Evolutionary conservation across 2,329 filamentous ascomycete species (phyloP).

Genomic region (Colletotrichum liaoningense): DNA sequence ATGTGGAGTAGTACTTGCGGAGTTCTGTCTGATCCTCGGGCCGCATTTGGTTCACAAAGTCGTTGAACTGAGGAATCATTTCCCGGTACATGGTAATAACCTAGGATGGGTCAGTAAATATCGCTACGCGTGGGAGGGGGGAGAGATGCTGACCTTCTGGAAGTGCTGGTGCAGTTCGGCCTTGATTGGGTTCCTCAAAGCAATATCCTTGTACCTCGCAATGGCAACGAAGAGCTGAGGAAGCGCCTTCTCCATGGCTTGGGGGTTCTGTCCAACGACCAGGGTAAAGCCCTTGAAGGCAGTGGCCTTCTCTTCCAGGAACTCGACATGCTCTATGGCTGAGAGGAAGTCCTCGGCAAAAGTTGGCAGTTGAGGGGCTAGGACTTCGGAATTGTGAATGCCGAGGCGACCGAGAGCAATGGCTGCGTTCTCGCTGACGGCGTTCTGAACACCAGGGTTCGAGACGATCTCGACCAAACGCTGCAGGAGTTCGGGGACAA

Average conservation of each 20-base stretch:
- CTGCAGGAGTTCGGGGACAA: conserved; percentile 80
- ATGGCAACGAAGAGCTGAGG: conserved; percentile 86
- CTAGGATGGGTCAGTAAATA: conserved; percentile 45
- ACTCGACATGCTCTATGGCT: conserved; percentile 85
- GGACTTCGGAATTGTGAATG: conserved; percentile 77
- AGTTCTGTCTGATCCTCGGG: conserved; percentile 62
- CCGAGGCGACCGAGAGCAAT: conserved; percentile 92
- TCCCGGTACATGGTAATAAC: conserved; percentile 66
- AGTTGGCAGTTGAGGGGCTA: conserved; percentile 82
- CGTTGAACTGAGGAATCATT: conserved; percentile 69
- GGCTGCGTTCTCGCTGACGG: conserved; percentile 92
- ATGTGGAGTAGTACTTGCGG: conserved; percentile 55
- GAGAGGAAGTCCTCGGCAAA: conserved; percentile 87
- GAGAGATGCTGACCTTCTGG: conserved; percentile 71
- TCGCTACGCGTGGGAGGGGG: conserved; percentile 27
- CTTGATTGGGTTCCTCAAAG: conserved; percentile 69
- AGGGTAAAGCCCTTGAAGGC: conserved; percentile 92
- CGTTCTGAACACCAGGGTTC: conserved; percentile 86
- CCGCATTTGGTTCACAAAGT: conserved; percentile 64
- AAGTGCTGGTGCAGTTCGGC: conserved; percentile 78
- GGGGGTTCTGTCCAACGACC: conserved; percentile 86
- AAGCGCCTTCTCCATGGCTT: conserved; percentile 90
- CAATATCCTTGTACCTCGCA: conserved; percentile 78
- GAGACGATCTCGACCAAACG: conserved; percentile 85
- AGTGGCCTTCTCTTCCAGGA: conserved; percentile 93